Conservation (phyloP, 345 rosid genomes). For the Mercurialis annua region DNA sequence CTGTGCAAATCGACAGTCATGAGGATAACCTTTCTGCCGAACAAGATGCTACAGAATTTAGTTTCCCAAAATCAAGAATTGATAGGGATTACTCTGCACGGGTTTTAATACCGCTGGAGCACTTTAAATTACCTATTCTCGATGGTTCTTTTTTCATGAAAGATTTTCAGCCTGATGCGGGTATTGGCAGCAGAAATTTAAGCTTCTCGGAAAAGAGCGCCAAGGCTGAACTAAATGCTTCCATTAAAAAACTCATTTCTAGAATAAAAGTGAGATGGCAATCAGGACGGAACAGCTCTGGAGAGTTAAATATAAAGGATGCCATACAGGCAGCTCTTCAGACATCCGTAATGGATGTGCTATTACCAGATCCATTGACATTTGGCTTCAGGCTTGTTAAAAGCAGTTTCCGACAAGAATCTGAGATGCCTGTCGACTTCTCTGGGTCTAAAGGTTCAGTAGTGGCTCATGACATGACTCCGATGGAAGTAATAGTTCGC, state of each 20-base stretch:
- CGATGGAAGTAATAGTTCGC: conserved; percentile 81
- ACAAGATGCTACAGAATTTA: conserved; percentile 57
- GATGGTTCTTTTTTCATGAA: conserved; percentile 80
- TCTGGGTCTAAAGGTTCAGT: conserved; percentile 48
- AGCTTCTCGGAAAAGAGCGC: conserved; percentile 84
- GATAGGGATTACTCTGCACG: conserved; percentile 90
- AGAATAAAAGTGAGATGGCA: conserved; percentile 94
- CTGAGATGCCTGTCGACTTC: conserved; percentile 20
- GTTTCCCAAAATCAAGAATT: conserved; percentile 82
- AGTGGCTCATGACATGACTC: conserved; percentile 75
- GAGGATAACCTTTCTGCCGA: conserved; percentile 46
- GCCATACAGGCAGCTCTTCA: conserved; percentile 88
- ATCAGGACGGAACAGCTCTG: conserved; percentile 92
- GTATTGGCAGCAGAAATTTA: conserved; percentile 38
- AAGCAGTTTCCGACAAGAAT: conserved; percentile 31
- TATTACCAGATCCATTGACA: conserved; percentile 95
- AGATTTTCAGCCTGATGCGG: conserved; percentile 54
- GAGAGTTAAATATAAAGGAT: conserved; percentile 86
- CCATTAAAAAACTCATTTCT: conserved; percentile 78
- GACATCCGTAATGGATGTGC: conserved; percentile 88
- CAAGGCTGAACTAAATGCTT: conserved; percentile 82
- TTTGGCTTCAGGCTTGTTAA: conserved; percentile 79
- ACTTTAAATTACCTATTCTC: conserved; percentile 88
- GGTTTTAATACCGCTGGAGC: conserved; percentile 92
- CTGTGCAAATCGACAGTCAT: conserved; percentile 63